Evolutionary conservation across 2,329 filamentous ascomycete genomes (phyloP), one percentile per base, ranked within the genome.

Genomic region (Cladosporium sphaerospermum): DNA sequence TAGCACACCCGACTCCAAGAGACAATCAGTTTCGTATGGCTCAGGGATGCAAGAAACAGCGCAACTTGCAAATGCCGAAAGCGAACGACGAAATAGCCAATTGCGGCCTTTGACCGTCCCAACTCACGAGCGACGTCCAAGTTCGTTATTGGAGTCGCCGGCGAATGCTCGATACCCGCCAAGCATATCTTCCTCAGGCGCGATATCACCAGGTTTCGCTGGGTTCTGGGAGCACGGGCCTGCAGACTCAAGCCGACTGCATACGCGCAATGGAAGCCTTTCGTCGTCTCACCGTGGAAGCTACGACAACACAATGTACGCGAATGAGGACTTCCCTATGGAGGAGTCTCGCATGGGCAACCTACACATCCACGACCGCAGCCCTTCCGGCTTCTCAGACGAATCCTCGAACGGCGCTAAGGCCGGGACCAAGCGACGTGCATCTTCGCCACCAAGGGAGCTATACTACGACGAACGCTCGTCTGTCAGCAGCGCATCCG

Each of bases 361-460:
- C 51, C 67, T 81, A 52, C 73, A 79, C 57, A 74, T 81, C 57
- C 76, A 79, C 56, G 79, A 82, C 54, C 72, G 76, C 56, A 76
- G 72, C 62, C 74, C 69, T 49, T 67, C 71, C 42, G 69, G 68
- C 28, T 72, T 67, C 32, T 71, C 75, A 14, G 74, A 75, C 37
- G 73, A 73, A 44, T 67, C 69, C 39, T 57, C 64, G 43, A 67
- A 63, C 48, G 71, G 73, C 19, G 40, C 32, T 19, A 77, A 74
- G 61, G 74, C 77, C 52, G 81, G 82, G 45, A 78, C 80, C 60
- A 86, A 86, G 67, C 75, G 83, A 64, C 76, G 82, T 54, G 83
- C 83, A 56, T 83, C 81, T 11, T 84, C 81, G 51, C 81, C 83
- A 16, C 82, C 82, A 37, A 74, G 77, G 53, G 81, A 84, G 9